These are phyloP conservation scores for Jatropha podagrica DNA, from an alignment of 441 rosid genomes.

Conservation along the genomic window DNA sequence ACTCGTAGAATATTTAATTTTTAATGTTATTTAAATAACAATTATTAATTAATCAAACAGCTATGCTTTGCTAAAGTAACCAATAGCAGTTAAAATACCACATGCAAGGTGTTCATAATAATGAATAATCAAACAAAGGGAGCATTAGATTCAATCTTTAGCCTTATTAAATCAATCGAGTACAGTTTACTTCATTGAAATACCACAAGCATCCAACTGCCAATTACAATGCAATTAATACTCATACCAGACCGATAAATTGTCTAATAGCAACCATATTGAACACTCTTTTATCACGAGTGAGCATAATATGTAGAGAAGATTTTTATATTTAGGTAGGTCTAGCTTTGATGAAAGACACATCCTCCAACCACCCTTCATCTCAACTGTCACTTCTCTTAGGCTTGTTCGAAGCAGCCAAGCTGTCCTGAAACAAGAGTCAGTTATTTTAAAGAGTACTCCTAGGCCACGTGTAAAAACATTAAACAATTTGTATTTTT, in stretches of 20 bases:
- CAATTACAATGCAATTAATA: neutral
- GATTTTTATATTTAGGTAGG: neutral
- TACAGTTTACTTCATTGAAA: neutral
- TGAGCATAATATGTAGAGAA: neutral
- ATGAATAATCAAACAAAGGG: too few species aligned
- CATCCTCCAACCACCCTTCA: neutral
- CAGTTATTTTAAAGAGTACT: too few species aligned
- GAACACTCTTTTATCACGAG: neutral
- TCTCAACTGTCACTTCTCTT: slow-evolving; percentile 52
- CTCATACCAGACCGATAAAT: neutral
- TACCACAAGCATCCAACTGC: neutral
- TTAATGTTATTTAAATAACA: too few species aligned
- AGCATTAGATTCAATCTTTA: too few species aligned
- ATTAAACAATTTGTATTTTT: too few species aligned
- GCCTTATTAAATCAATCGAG: too few species aligned
- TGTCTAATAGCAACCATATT: neutral
- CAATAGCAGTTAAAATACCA: too few species aligned
- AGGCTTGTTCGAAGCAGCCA: slow-evolving; percentile 51
- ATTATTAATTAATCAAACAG: too few species aligned
- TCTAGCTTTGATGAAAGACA: slow-evolving; percentile 1
- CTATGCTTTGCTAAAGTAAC: too few species aligned
- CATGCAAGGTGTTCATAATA: too few species aligned
- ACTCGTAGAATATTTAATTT: too few species aligned
- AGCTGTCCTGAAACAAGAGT: slow-evolving; percentile 31
- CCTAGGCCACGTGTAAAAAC: too few species aligned